phyloP scores from a whole-genome alignment of 257 asterid species.

The Plantago elongata region DNA sequence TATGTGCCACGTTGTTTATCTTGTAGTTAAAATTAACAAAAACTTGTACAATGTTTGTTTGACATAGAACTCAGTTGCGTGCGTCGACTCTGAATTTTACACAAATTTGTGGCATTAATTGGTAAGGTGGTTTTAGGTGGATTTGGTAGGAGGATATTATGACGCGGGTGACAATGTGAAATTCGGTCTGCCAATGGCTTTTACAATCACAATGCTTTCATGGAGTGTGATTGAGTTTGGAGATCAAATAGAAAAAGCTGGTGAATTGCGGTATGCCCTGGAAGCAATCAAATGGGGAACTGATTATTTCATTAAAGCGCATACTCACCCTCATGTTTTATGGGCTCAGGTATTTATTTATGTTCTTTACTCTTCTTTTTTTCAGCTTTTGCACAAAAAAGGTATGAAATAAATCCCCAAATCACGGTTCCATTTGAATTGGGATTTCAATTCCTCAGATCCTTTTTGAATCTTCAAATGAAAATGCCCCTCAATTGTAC shows the following conservation, averaged over 20 bases:
- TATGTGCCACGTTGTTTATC: background rate
- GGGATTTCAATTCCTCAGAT: background rate
- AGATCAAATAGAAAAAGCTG: constrained; percentile 35
- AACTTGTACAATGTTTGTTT: too few species aligned
- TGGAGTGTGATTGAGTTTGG: constrained; percentile 43
- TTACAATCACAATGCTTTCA: constrained; percentile 48
- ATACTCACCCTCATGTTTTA: constrained; percentile 46
- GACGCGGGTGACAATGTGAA: constrained; percentile 62
- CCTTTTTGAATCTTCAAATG: too few species aligned
- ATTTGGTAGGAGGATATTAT: constrained; percentile 55
- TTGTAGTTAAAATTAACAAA: background rate
- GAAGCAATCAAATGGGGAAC: constrained; percentile 85
- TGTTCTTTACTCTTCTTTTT: background rate
- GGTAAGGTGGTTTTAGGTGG: constrained; percentile 28
- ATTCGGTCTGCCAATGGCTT: constrained; percentile 61
- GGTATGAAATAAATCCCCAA: constrained; percentile 3
- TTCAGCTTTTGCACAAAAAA: background rate
- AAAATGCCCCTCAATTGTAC: too few species aligned
- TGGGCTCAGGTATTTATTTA: constrained; percentile 51
- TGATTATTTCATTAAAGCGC: constrained; percentile 73
- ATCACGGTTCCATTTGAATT: background rate
- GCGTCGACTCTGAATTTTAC: too few species aligned
- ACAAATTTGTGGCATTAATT: too few species aligned
- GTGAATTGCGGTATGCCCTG: constrained; percentile 47
- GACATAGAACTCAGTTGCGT: too few species aligned